Conservation (phyloP, 164 flowering plant species). For the Umbilicus rupestris region DNA sequence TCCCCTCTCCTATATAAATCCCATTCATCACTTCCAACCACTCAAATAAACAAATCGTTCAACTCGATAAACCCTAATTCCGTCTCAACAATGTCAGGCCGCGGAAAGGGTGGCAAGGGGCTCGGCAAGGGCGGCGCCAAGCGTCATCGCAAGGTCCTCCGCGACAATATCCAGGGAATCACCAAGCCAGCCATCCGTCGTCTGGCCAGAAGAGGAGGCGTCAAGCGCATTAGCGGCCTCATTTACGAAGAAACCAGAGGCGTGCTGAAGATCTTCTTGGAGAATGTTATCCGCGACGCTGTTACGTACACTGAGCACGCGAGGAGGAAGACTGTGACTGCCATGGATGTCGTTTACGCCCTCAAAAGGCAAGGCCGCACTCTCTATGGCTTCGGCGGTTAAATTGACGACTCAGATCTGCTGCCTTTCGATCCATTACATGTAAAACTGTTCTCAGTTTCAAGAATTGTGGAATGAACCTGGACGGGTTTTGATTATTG, state of each 20-base stretch:
- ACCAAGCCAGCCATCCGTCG: conserved; percentile 45
- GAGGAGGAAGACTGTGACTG: conserved; percentile 39
- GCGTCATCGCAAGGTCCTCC: conserved; percentile 39
- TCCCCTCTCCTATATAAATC: background rate
- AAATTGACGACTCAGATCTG: background rate
- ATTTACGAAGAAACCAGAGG: conserved; percentile 49
- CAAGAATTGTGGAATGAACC: background rate
- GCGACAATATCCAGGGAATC: conserved; percentile 45
- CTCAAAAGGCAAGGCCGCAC: conserved; percentile 35
- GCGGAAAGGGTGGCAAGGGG: conserved; percentile 51
- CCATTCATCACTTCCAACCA: background rate
- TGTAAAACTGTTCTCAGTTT: background rate
- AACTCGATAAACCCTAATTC: no score
- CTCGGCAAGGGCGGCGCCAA: conserved; percentile 49
- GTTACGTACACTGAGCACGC: conserved; percentile 49
- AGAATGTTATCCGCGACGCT: conserved; percentile 44
- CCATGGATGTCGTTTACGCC: conserved; percentile 39
- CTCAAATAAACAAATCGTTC: conserved; percentile 7
- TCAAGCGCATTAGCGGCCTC: conserved; percentile 44
- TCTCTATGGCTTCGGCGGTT: conserved; percentile 35
- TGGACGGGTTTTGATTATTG: background rate
- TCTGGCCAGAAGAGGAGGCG: conserved; percentile 43
- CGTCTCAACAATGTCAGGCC: conserved; percentile 15
- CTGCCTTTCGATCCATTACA: background rate
- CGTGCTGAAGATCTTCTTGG: conserved; percentile 39